A percentile compares a stretch with the other conserved stretches of the same genome.
These are phyloP conservation scores for Diplodia seriata DNA, from an alignment of 2,329 filamentous ascomycete species.

Conservation along the genomic window DNA sequence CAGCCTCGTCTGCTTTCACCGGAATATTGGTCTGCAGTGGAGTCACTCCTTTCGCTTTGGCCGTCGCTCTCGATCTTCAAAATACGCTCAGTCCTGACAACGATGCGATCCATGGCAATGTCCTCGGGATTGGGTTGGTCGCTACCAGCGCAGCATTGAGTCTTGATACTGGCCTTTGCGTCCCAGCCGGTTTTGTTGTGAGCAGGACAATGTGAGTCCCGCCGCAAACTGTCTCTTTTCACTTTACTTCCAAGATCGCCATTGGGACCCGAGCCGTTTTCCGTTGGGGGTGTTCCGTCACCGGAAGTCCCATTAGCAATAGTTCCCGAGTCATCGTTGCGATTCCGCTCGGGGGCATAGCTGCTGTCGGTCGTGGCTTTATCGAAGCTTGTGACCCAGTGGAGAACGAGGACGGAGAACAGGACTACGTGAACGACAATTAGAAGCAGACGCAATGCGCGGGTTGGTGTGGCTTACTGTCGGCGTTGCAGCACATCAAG, in stretches of 20 bases:
- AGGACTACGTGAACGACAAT: background rate
- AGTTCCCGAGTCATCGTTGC: background rate
- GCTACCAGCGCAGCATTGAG: slow-evolving; percentile 21
- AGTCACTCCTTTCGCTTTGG: slow-evolving; percentile 19
- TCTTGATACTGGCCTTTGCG: slow-evolving; percentile 16
- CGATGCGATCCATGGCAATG: slow-evolving; percentile 21
- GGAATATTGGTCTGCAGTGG: slow-evolving; percentile 6
- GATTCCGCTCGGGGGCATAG: slow-evolving; percentile 19
- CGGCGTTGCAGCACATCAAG: slow-evolving; percentile 31
- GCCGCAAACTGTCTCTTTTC: background rate
- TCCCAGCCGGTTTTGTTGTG: slow-evolving; percentile 18
- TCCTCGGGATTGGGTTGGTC: slow-evolving; percentile 10
- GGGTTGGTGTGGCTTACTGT: slow-evolving; percentile 23
- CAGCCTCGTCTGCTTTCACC: background rate
- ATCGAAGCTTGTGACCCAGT: slow-evolving; percentile 30
- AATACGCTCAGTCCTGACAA: slow-evolving; percentile 26
- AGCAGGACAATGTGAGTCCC: background rate
- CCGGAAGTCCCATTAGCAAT: background rate
- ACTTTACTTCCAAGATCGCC: background rate
- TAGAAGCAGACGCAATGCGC: background rate
- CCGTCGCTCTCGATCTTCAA: slow-evolving; percentile 23
- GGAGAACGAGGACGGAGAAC: slow-evolving; percentile 28
- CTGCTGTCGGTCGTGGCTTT: slow-evolving; percentile 16
- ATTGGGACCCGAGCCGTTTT: background rate
- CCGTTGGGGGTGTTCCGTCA: background rate